Percentiles rank a stretch among this genome's conserved stretches.
Conservation (phyloP, 2,329 filamentous ascomycete species). For the Plectosphaerella cucumerina region DNA sequence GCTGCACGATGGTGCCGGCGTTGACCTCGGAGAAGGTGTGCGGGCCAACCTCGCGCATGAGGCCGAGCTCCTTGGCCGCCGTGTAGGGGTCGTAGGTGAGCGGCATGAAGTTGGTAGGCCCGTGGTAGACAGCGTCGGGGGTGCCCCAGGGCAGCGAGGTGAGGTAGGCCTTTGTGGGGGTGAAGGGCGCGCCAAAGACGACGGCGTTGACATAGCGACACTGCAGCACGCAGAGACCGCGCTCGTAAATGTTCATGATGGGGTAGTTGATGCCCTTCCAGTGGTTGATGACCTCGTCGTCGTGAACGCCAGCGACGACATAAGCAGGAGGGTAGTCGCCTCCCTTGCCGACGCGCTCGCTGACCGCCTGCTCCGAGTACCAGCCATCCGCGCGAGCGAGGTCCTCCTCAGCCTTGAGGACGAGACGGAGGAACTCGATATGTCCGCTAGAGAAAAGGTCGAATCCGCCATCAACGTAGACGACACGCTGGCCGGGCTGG, state of each 20-base stretch:
- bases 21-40: constrained; percentile 87
- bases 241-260: constrained; percentile 99
- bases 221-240: constrained; percentile 90
- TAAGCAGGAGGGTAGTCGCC: constrained; percentile 78
- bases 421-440: constrained; percentile 85
- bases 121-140: constrained; percentile 85
- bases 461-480: constrained; percentile 96
- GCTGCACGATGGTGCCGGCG: constrained; percentile 82
- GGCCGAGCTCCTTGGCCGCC: constrained; percentile 74
- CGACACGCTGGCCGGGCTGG: constrained; percentile 73
- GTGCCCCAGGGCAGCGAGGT: constrained; percentile 67
- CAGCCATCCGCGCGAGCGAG: constrained; percentile 66
- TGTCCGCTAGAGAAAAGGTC: constrained; percentile 96
- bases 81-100: constrained; percentile 76
- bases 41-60: constrained; percentile 73
- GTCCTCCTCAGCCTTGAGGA: constrained; percentile 67
- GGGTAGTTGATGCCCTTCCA: constrained; percentile 98
- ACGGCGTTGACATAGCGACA: constrained; percentile 88
- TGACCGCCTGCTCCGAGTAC: constrained; percentile 62
- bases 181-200: constrained; percentile 86
- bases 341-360: constrained; percentile 60
- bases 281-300: constrained; percentile 90
- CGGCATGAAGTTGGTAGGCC: constrained; percentile 89
- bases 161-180: constrained; percentile 76
- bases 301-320: constrained; percentile 89